phyloP scores from a whole-genome alignment of 441 rosid genomes.

The Sinapis alba region DNA sequence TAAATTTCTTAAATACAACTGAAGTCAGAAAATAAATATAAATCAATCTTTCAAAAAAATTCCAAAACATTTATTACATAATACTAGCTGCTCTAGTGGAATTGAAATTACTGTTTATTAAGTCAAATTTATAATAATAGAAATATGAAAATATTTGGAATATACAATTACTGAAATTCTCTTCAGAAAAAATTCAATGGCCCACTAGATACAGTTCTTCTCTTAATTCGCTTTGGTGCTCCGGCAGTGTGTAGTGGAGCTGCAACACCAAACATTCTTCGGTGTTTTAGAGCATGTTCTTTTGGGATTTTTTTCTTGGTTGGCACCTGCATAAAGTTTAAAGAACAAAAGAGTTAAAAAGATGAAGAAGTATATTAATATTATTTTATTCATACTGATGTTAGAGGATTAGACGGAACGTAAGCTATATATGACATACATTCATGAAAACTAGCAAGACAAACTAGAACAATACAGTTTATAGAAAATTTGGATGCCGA shows the following conservation, averaged over 20 bases:
- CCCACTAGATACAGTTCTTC: background rate
- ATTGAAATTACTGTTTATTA: background rate
- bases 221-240: background rate
- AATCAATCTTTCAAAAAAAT: no score
- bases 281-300: background rate
- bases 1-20: no score
- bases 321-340: background rate
- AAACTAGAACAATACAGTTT: background rate
- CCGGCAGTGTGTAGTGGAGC: background rate
- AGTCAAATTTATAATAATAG: no score
- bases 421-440: background rate
- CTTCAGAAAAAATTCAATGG: no score
- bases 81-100: background rate
- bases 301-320: background rate
- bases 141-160: background rate
- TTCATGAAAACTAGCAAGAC: background rate
- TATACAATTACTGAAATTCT: no score
- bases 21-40: no score
- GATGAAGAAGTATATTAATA: background rate
- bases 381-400: background rate
- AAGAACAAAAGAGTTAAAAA: no score
- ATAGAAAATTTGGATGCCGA: no score
- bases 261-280: background rate
- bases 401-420: background rate
- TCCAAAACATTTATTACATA: no score